Percentiles rank a stretch among this genome's conserved stretches.
These are phyloP conservation scores for Lycium ferocissimum DNA, from an alignment of 257 asterid species.

Conservation along the genomic window DNA sequence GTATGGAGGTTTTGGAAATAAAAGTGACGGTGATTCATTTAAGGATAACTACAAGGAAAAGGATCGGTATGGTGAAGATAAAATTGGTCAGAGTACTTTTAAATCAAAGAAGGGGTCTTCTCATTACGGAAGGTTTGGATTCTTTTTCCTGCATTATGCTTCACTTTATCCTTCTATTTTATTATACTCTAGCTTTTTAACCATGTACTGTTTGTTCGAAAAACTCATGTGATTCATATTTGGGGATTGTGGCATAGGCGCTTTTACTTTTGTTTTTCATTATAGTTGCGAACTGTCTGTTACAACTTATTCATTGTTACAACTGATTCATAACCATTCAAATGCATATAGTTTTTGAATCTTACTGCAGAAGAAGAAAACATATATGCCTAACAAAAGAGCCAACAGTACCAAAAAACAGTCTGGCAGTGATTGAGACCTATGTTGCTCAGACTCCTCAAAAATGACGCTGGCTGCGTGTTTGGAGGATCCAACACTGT, in stretches of 20 bases:
- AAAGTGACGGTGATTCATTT: conserved; percentile 56
- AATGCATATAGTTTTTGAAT: background rate
- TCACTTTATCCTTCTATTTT: conserved; percentile 24
- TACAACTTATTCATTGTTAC: background rate
- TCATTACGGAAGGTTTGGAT: conserved; percentile 61
- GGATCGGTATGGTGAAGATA: conserved; percentile 67
- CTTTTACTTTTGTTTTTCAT: background rate
- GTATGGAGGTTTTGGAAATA: conserved; percentile 79
- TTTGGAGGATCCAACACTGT: too few relatives aligned
- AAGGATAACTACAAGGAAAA: conserved; percentile 49
- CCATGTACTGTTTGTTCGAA: conserved; percentile 17
- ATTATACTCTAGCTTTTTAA: conserved; percentile 4
- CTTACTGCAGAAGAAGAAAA: conserved; percentile 4
- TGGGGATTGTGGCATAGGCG: conserved; percentile 2
- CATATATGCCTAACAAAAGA: conserved; percentile 14
- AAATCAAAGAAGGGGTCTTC: conserved; percentile 63
- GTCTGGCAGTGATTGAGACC: background rate
- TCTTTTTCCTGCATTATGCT: background rate
- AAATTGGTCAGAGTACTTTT: conserved; percentile 47
- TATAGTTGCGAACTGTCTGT: conserved; percentile 1
- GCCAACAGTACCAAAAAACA: background rate
- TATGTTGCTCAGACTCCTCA: too few relatives aligned
- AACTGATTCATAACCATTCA: background rate
- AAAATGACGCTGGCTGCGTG: too few relatives aligned
- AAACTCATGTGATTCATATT: background rate